phyloP scores from a whole-genome alignment of 2,329 filamentous ascomycete species.

The Colletotrichum sp. region DNA sequence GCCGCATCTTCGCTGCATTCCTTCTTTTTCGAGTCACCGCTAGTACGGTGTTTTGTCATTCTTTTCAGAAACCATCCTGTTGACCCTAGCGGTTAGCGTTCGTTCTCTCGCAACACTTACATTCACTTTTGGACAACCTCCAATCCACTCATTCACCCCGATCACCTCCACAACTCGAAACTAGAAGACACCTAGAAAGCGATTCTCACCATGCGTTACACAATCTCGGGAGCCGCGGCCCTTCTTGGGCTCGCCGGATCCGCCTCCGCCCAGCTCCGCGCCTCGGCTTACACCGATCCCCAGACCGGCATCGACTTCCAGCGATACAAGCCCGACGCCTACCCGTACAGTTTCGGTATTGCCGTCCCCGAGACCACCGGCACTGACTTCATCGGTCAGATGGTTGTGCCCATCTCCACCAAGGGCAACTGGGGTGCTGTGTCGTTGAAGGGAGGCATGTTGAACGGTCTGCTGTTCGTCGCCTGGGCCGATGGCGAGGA shows the following conservation, averaged over 20 bases:
- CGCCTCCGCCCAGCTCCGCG: conserved; percentile 26
- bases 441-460: conserved; percentile 51
- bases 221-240: conserved; percentile 10
- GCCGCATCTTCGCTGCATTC: conserved; percentile 6
- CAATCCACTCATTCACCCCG: background rate
- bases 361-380: conserved; percentile 52
- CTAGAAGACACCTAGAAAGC: background rate
- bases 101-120: background rate
- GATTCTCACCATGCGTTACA: conserved; percentile 17
- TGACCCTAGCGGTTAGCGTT: conserved; percentile 13
- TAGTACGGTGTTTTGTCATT: conserved; percentile 15
- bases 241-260: conserved; percentile 26
- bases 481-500: conserved; percentile 53
- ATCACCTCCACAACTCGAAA: background rate
- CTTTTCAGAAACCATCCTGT: background rate
- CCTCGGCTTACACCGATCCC: conserved; percentile 41
- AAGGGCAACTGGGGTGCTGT: conserved; percentile 55
- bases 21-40: conserved; percentile 12
- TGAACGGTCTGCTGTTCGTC: conserved; percentile 50
- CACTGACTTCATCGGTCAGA: conserved; percentile 60
- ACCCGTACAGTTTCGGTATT: conserved; percentile 53
- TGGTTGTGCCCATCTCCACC: conserved; percentile 40
- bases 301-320: conserved; percentile 45
- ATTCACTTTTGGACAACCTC: background rate
- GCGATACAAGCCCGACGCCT: conserved; percentile 14